Conservation (phyloP, 768 basidiomycete genomes). For the Coprinopsis strossmayeri region DNA sequence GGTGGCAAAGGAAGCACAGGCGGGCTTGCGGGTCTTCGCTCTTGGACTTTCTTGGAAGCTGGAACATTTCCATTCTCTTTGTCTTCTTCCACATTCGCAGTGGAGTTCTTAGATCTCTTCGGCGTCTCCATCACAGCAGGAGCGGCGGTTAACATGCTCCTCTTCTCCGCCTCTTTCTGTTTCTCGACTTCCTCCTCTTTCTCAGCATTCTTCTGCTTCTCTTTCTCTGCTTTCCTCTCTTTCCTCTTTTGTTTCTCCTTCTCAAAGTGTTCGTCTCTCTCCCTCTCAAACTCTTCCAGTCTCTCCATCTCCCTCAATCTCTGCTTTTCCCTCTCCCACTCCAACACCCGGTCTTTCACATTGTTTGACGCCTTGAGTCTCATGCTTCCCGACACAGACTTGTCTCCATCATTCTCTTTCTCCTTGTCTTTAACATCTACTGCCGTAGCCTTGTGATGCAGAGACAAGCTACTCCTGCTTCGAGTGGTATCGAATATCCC, state of each 20-base stretch:
- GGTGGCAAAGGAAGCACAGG: constrained; percentile 22
- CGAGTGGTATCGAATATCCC: constrained; percentile 8
- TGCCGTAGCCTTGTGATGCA: background rate
- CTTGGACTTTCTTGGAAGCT: background rate
- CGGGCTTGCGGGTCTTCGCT: constrained; percentile 17
- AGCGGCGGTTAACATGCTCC: constrained; percentile 3
- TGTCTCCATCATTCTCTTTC: background rate
- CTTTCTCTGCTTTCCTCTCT: too few relatives aligned
- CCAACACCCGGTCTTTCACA: constrained; percentile 57
- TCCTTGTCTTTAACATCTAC: too few relatives aligned
- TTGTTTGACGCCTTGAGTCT: constrained; percentile 33
- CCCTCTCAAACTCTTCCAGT: constrained; percentile 29
- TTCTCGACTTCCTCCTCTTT: constrained; percentile 18
- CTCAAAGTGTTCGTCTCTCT: constrained; percentile 37
- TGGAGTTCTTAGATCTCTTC: constrained; percentile 9
- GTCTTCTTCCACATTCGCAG: constrained; percentile 15
- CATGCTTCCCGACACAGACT: background rate
- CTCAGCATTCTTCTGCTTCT: constrained; percentile 20
- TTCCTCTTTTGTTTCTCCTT: constrained; percentile 28
- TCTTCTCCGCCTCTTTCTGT: constrained; percentile 5
- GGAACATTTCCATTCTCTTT: constrained; percentile 21
- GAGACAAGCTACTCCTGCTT: constrained; percentile 8
- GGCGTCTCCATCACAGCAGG: constrained; percentile 9
- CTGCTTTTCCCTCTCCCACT: constrained; percentile 72
- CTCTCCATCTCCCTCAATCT: constrained; percentile 45